phyloP scores from a whole-genome alignment of 208 protist genomes.

The Trypanosomatidae sp. region DNA sequence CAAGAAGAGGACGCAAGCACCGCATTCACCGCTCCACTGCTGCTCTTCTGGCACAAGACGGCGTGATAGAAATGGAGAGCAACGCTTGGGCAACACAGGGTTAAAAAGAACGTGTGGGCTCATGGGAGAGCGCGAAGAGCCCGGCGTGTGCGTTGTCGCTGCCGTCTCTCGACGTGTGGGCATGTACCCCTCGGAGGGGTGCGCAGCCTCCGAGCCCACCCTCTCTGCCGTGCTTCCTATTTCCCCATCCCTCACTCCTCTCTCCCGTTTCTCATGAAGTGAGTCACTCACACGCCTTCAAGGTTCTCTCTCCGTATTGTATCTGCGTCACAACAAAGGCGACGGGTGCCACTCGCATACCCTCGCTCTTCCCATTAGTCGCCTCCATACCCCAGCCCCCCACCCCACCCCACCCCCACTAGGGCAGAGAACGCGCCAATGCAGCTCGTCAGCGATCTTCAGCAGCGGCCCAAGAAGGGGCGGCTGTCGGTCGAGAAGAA shows the following conservation, averaged over 20 bases:
- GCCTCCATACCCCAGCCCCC: too few relatives aligned
- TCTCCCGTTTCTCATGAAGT: background rate
- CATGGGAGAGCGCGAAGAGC: background rate
- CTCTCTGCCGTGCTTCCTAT: background rate
- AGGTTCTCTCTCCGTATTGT: background rate
- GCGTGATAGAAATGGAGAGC: background rate
- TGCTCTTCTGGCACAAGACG: background rate
- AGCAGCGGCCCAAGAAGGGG: conserved; percentile 65
- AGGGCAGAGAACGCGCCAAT: conserved; percentile 23
- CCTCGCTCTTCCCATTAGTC: background rate
- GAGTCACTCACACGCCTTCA: background rate
- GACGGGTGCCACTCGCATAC: background rate
- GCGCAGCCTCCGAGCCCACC: background rate
- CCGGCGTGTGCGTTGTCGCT: background rate
- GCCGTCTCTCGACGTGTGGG: background rate
- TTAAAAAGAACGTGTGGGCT: background rate
- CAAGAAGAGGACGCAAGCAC: background rate
- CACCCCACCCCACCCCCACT: background rate
- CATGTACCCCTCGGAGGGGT: background rate
- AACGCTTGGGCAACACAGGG: background rate
- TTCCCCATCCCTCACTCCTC: too few relatives aligned
- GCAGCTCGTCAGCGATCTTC: conserved; percentile 79
- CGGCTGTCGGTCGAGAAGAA: conserved; percentile 62
- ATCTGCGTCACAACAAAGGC: background rate
- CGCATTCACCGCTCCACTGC: background rate